Evolutionary conservation across 225 moss, liverwort and hornwort genomes (phyloP).

Genomic region (Marchantia polymorpha): DNA sequence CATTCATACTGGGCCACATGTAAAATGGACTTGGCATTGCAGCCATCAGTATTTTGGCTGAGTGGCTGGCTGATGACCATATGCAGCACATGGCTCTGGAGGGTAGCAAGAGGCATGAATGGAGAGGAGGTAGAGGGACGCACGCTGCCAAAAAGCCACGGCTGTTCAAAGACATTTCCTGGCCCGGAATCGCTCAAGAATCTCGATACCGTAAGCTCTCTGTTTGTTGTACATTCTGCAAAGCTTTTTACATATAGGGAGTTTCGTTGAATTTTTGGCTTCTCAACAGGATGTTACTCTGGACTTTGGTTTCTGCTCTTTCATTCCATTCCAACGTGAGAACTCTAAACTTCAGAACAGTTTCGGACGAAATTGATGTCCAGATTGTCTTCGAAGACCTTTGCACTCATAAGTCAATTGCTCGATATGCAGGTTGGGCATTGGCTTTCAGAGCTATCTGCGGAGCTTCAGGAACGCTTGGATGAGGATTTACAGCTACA

Average conservation of each 20-base stretch:
- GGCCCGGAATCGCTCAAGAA: constrained; percentile 70
- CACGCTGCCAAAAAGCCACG: constrained; percentile 77
- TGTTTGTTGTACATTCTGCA: neutral
- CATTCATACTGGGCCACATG: too few species aligned
- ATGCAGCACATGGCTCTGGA: constrained; percentile 87
- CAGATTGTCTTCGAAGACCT: neutral
- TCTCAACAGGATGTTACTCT: neutral
- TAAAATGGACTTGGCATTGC: neutral
- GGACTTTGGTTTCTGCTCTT: neutral
- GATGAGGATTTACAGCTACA: constrained; percentile 72
- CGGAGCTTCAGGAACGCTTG: constrained; percentile 82
- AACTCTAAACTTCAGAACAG: neutral
- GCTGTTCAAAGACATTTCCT: constrained; percentile 87
- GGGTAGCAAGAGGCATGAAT: constrained; percentile 69
- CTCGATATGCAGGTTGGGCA: constrained; percentile 57
- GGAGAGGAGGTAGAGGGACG: constrained; percentile 81
- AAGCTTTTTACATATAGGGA: neutral
- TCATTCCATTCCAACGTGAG: neutral
- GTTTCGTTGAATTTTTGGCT: neutral
- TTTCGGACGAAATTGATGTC: neutral
- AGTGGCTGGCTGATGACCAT: neutral
- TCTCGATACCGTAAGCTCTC: constrained; percentile 59
- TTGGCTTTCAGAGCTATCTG: constrained; percentile 86
- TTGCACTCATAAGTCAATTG: neutral
- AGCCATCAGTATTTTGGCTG: neutral